These are phyloP conservation scores for Orbilia blumenaviensis DNA, from an alignment of 2,329 filamentous ascomycete genomes.

Conservation along the genomic window DNA sequence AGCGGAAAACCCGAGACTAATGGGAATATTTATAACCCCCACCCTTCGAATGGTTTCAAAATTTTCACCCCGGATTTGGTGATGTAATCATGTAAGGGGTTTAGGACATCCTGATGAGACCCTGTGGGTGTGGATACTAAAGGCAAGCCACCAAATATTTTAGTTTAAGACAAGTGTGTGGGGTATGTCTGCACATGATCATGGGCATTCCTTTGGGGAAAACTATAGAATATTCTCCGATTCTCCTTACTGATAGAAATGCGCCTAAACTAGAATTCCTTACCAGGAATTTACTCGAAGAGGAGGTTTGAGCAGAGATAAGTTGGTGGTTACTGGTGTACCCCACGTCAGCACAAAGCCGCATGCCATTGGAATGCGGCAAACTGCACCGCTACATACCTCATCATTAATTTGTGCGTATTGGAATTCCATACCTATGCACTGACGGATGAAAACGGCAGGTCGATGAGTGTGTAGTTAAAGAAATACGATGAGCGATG, in stretches of 20 bases:
- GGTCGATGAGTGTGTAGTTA: not conserved
- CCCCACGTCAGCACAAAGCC: not conserved
- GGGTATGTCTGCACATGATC: constrained; percentile 17
- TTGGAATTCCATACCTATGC: constrained; percentile 2
- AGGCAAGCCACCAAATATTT: constrained; percentile 1
- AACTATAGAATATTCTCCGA: constrained; percentile 10
- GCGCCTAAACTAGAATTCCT: not conserved
- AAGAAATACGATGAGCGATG: not conserved
- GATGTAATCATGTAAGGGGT: constrained; percentile 49
- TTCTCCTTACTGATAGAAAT: constrained; percentile 5
- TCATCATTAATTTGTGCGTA: too few relatives aligned
- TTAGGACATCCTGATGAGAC: not conserved
- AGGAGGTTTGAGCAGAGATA: not conserved
- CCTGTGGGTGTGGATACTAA: not conserved
- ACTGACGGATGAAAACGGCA: not conserved
- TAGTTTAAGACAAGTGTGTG: not conserved
- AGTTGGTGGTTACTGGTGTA: not conserved
- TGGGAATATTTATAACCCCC: constrained; percentile 22
- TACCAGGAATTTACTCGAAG: not conserved
- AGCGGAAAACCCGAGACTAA: constrained; percentile 35
- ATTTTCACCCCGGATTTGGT: constrained; percentile 45
- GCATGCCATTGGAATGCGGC: constrained; percentile 1
- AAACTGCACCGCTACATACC: too few relatives aligned
- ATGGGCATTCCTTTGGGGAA: not conserved
- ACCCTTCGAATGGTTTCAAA: constrained; percentile 3